phyloP scores from a whole-genome alignment of 495 filamentous ascomycete species.

The Lepidopterella palustris region DNA sequence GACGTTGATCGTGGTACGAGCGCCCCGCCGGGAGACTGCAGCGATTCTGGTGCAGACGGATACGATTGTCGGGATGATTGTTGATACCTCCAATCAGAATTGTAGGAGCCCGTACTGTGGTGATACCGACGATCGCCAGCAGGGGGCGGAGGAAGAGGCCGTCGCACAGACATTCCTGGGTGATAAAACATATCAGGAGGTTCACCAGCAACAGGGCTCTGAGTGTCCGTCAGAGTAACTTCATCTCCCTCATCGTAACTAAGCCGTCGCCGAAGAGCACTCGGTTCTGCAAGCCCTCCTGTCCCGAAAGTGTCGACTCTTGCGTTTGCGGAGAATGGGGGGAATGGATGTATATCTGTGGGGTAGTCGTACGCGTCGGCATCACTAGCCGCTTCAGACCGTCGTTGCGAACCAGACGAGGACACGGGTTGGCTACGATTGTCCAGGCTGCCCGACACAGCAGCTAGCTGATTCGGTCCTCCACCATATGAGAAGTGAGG shows the following conservation, averaged over 20 bases:
- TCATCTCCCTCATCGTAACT: constrained; percentile 97
- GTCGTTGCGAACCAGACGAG: constrained; percentile 33
- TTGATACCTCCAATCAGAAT: constrained; percentile 22
- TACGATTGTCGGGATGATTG: constrained; percentile 19
- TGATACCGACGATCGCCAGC: constrained; percentile 25
- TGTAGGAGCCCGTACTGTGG: constrained; percentile 13
- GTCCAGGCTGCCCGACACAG: constrained; percentile 17
- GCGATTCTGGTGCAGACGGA: constrained; percentile 24
- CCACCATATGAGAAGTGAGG: constrained; percentile 69
- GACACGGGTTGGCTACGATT: constrained; percentile 31
- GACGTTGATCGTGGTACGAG: constrained; percentile 80
- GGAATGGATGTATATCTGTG: constrained; percentile 54
- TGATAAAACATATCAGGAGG: constrained; percentile 92
- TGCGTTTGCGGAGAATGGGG: constrained; percentile 47
- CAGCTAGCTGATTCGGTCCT: constrained; percentile 37
- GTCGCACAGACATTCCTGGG: constrained; percentile 58
- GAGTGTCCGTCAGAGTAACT: constrained; percentile 46
- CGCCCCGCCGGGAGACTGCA: constrained; percentile 18
- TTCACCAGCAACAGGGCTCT: constrained; percentile 52
- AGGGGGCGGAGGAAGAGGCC: constrained; percentile 79
- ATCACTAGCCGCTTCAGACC: constrained; percentile 30
- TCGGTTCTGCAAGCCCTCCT: constrained; percentile 73
- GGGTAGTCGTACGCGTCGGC: constrained; percentile 19
- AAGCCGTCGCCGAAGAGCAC: constrained; percentile 55
- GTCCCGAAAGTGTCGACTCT: constrained; percentile 77